These are phyloP conservation scores for Sporothrix luriei DNA, from an alignment of 2,329 filamentous ascomycete genomes.

Conservation along the genomic window DNA sequence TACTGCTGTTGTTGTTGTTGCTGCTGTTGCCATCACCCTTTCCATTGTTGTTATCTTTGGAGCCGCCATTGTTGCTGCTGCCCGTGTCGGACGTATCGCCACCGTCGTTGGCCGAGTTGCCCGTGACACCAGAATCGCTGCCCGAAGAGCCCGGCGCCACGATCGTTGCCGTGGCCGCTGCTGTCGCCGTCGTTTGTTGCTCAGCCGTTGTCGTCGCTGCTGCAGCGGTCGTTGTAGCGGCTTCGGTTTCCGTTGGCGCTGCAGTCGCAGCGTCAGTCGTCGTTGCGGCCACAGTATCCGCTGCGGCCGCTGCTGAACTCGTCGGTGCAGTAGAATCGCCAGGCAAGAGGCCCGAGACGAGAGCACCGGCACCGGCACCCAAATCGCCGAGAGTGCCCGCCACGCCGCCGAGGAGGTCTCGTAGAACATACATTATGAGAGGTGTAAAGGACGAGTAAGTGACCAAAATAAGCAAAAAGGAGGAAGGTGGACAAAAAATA, in stretches of 20 bases:
- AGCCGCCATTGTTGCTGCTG: background rate
- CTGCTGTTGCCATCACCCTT: too few species aligned
- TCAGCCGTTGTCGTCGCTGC: background rate
- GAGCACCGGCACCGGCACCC: background rate
- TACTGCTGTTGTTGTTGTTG: background rate
- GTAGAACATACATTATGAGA: constrained; percentile 26
- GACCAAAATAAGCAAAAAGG: background rate
- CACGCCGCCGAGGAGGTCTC: constrained; percentile 25
- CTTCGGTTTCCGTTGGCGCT: background rate
- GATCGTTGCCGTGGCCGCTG: background rate
- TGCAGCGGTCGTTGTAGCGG: background rate
- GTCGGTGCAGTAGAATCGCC: background rate
- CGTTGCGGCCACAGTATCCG: background rate
- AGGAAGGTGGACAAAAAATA: constrained; percentile 9
- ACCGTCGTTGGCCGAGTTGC: constrained; percentile 19
- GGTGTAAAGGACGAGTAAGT: background rate
- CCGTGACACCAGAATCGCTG: constrained; percentile 9
- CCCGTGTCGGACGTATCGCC: background rate
- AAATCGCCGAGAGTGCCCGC: constrained; percentile 21
- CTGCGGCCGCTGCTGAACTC: background rate
- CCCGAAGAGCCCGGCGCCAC: background rate
- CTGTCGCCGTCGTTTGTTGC: constrained; percentile 5
- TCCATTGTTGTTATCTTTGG: background rate
- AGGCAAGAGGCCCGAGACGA: constrained; percentile 25
- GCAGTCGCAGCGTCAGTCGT: background rate